phyloP scores from a whole-genome alignment of 2,329 filamentous ascomycete species.

The Beauveria varroae region DNA sequence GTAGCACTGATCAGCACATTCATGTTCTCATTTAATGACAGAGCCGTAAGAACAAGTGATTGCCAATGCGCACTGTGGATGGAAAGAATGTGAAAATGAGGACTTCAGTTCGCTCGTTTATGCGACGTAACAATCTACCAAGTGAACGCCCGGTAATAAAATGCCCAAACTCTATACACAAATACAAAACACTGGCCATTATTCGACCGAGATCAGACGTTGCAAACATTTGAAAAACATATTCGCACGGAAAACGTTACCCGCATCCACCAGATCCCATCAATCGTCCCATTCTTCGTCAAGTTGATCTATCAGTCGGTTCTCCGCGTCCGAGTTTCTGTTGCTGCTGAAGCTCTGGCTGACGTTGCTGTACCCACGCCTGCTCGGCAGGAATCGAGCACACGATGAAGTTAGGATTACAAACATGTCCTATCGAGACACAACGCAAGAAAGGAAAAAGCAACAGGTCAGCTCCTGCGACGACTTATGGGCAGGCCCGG shows the following conservation, averaged over 20 bases:
- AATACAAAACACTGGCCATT: neutral
- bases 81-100: neutral
- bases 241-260: neutral
- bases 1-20: neutral
- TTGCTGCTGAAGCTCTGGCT: slow-evolving; percentile 44
- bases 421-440: slow-evolving; percentile 50
- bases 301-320: slow-evolving; percentile 86
- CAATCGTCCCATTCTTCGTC: slow-evolving; percentile 95
- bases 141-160: neutral
- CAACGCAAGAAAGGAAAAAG: slow-evolving; percentile 18
- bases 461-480: slow-evolving; percentile 18
- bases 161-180: slow-evolving; percentile 4
- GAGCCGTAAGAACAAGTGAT: neutral
- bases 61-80: neutral
- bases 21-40: neutral
- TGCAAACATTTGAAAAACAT: neutral
- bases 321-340: slow-evolving; percentile 69
- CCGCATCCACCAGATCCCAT: neutral
- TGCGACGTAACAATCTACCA: neutral
- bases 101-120: neutral
- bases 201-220: neutral
- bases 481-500: slow-evolving; percentile 22
- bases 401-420: slow-evolving; percentile 64
- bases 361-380: slow-evolving; percentile 61
- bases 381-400: slow-evolving; percentile 54